A percentile compares a stretch with the other conserved stretches of the same genome.
phyloP scores from a whole-genome alignment of 495 filamentous ascomycete species.

The Trichoderma virens region DNA sequence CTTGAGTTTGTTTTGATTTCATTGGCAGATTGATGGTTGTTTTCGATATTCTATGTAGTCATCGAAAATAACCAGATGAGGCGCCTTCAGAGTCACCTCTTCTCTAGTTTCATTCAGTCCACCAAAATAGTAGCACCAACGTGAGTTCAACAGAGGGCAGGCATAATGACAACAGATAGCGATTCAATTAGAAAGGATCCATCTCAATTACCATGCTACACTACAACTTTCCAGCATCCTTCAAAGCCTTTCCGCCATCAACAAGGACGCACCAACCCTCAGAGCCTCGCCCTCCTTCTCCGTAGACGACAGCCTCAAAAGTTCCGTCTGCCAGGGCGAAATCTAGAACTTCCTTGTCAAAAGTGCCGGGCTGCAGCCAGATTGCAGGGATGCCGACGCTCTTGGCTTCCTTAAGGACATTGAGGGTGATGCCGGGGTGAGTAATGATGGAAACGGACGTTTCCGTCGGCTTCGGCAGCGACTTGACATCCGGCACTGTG shows the following conservation, averaged over 20 bases:
- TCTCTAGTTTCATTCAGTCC: too few relatives aligned
- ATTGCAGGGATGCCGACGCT: conserved; percentile 69
- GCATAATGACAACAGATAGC: too few relatives aligned
- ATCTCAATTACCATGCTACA: too few relatives aligned
- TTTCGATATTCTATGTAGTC: too few relatives aligned
- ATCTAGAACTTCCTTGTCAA: conserved; percentile 61
- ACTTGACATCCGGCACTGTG: conserved; percentile 56
- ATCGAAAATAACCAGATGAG: too few relatives aligned
- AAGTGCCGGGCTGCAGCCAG: conserved; percentile 90
- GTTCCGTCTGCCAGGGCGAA: conserved; percentile 49
- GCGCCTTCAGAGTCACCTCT: too few relatives aligned
- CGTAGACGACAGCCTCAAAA: conserved; percentile 63
- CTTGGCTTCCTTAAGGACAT: conserved; percentile 71
- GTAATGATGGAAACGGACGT: conserved; percentile 85
- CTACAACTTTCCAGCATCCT: conserved; percentile 45
- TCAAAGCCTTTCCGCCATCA: conserved; percentile 69
- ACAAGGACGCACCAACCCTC: conserved; percentile 93
- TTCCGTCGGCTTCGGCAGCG: conserved; percentile 54
- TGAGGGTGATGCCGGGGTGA: conserved; percentile 62
- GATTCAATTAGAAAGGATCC: too few relatives aligned
- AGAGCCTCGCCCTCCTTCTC: conserved; percentile 54
- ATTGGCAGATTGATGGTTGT: too few relatives aligned
- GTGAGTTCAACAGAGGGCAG: too few relatives aligned
- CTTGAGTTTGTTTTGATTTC: too few relatives aligned
- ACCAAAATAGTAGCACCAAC: too few relatives aligned